These are phyloP conservation scores for Pyrus communis DNA, from an alignment of 306 rosid species.

Conservation along the genomic window DNA sequence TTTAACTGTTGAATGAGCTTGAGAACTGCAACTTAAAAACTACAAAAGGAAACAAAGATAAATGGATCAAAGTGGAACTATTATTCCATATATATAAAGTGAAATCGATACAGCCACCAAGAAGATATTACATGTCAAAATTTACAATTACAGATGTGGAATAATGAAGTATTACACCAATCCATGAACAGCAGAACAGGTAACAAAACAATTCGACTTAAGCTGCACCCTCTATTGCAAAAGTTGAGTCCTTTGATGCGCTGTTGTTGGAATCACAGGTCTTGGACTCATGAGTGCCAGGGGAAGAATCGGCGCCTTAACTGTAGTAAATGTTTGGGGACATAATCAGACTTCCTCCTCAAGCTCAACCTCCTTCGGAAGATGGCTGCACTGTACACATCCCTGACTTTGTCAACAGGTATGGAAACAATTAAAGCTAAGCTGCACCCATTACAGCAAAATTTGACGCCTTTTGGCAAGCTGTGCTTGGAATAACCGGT, in stretches of 20 bases:
- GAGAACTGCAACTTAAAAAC: background rate
- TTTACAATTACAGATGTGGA: background rate
- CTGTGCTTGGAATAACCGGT: background rate
- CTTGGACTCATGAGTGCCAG: background rate
- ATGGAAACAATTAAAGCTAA: background rate
- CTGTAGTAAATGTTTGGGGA: too few species aligned
- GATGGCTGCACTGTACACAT: too few species aligned
- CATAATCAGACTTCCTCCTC: too few species aligned
- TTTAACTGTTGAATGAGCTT: background rate
- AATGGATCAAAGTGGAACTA: background rate
- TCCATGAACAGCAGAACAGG: background rate
- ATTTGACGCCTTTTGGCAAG: background rate
- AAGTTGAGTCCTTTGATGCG: too few species aligned
- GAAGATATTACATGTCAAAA: background rate
- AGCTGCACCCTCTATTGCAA: too few species aligned
- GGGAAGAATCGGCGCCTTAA: too few species aligned
- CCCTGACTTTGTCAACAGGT: too few species aligned
- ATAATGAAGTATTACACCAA: background rate
- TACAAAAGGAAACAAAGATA: background rate
- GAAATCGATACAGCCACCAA: background rate
- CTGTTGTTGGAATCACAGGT: too few species aligned
- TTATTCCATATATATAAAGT: background rate
- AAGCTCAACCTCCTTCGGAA: too few species aligned
- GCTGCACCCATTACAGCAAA: background rate
- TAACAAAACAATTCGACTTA: too few species aligned